These are phyloP conservation scores for Calonectria pauciramosa DNA, from an alignment of 2,329 filamentous ascomycete genomes.

Conservation along the genomic window DNA sequence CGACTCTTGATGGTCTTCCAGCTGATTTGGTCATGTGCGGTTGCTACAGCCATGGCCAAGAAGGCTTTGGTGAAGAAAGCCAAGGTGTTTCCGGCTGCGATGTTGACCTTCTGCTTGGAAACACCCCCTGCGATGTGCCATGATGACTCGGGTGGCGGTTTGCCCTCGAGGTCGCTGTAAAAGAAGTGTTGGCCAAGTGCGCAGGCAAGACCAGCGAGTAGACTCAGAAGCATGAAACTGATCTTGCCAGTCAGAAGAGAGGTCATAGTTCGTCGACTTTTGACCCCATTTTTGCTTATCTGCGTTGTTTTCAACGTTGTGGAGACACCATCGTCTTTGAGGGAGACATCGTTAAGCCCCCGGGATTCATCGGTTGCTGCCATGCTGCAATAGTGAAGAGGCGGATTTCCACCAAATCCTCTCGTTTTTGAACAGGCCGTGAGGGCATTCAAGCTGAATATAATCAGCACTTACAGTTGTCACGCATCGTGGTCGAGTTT, in stretches of 20 bases:
- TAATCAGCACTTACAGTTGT: too few relatives aligned
- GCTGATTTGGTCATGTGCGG: constrained; percentile 7
- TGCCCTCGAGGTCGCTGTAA: not conserved
- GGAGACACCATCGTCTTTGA: too few relatives aligned
- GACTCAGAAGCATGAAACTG: not conserved
- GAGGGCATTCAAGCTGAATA: too few relatives aligned
- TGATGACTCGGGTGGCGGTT: constrained; percentile 3
- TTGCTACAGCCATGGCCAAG: not conserved
- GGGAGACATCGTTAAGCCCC: too few relatives aligned
- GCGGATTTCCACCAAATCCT: too few relatives aligned
- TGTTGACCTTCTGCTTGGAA: constrained; percentile 5
- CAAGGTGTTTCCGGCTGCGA: not conserved
- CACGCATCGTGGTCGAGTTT: too few relatives aligned
- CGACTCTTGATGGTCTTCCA: not conserved
- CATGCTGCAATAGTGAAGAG: too few relatives aligned
- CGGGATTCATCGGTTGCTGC: too few relatives aligned
- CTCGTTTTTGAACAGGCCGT: too few relatives aligned
- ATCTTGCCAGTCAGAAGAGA: not conserved
- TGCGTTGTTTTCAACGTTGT: not conserved
- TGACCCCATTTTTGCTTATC: not conserved
- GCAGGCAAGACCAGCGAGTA: not conserved
- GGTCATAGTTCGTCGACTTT: not conserved
- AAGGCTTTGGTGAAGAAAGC: constrained; percentile 7
- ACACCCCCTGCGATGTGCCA: not conserved
- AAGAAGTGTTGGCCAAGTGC: constrained; percentile 4